Conservation (phyloP, 805 yeast species). For the Priceomyces fermenticarens region DNA sequence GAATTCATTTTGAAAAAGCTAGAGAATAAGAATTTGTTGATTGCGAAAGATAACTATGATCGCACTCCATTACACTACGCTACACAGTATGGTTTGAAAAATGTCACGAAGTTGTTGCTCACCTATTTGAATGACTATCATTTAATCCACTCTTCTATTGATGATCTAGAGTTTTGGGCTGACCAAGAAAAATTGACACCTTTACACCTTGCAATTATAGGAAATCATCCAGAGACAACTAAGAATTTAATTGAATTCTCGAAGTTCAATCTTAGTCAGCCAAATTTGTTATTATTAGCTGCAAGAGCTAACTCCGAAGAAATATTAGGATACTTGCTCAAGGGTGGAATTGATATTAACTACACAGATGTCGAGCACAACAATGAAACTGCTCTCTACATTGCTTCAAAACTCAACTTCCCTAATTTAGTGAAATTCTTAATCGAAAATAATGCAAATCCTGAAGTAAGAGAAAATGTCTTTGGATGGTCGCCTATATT, state of each 20-base stretch:
- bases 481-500: slow-evolving; percentile 96
- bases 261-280: slow-evolving; percentile 41
- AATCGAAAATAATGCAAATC: slow-evolving; percentile 58
- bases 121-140: slow-evolving; percentile 58
- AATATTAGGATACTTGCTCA: slow-evolving; percentile 52
- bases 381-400: slow-evolving; percentile 77
- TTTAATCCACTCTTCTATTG: slow-evolving; percentile 55
- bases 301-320: slow-evolving; percentile 61
- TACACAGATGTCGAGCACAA: slow-evolving; percentile 55
- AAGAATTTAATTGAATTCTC: slow-evolving; percentile 52
- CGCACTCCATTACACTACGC: slow-evolving; percentile 91
- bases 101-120: slow-evolving; percentile 57
- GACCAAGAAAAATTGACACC: slow-evolving; percentile 81
- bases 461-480: slow-evolving; percentile 71
- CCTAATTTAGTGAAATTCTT: slow-evolving; percentile 51
- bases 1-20: slow-evolving; percentile 55
- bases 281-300: slow-evolving; percentile 62
- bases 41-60: slow-evolving; percentile 69
- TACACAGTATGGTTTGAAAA: slow-evolving; percentile 77
- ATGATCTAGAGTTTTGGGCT: slow-evolving; percentile 60
- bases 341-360: slow-evolving; percentile 61
- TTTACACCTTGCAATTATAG: slow-evolving; percentile 75
- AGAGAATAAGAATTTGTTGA: slow-evolving; percentile 28
- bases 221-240: slow-evolving; percentile 77
- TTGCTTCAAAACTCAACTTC: slow-evolving; percentile 67